Conservation (phyloP, 2,329 filamentous ascomycete genomes). For the Stagonosporopsis chrysanthemi region DNA sequence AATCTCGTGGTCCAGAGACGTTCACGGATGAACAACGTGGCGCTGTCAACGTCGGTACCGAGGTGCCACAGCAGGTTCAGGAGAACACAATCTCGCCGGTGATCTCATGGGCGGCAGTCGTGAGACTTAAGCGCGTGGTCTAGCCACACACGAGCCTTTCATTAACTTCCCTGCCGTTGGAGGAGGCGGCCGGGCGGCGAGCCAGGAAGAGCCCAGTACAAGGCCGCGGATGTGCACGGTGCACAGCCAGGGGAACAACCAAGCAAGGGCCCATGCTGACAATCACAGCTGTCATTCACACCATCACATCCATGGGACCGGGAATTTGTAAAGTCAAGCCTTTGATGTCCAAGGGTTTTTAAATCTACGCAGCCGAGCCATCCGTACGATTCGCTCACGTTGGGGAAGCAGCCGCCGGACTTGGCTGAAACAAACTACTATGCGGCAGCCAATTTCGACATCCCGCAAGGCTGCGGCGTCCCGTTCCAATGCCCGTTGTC, state of each 20-base stretch:
- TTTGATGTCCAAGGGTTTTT: neutral
- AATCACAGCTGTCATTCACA: conserved; percentile 1
- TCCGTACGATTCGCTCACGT: neutral
- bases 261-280: conserved; percentile 2
- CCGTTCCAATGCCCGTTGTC: conserved; percentile 15
- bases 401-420: conserved; percentile 9
- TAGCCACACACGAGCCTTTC: conserved; percentile 13
- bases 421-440: conserved; percentile 16
- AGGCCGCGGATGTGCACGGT: conserved; percentile 7
- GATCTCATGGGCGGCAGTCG: conserved; percentile 3
- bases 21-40: neutral
- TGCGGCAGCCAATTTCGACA: conserved; percentile 21
- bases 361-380: neutral
- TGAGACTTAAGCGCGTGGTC: conserved; percentile 12
- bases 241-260: conserved; percentile 8
- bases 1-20: neutral
- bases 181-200: conserved; percentile 3
- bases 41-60: conserved; percentile 14
- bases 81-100: conserved; percentile 8
- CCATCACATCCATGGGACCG: neutral
- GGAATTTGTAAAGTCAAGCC: conserved; percentile 4
- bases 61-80: conserved; percentile 10
- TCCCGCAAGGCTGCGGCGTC: conserved; percentile 13
- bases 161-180: conserved; percentile 9
- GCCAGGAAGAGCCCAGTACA: neutral